Percentiles rank a stretch among this genome's conserved stretches.
Evolutionary conservation across 2,329 filamentous ascomycete genomes (phyloP).

Genomic region (Sarocladium oryzae): DNA sequence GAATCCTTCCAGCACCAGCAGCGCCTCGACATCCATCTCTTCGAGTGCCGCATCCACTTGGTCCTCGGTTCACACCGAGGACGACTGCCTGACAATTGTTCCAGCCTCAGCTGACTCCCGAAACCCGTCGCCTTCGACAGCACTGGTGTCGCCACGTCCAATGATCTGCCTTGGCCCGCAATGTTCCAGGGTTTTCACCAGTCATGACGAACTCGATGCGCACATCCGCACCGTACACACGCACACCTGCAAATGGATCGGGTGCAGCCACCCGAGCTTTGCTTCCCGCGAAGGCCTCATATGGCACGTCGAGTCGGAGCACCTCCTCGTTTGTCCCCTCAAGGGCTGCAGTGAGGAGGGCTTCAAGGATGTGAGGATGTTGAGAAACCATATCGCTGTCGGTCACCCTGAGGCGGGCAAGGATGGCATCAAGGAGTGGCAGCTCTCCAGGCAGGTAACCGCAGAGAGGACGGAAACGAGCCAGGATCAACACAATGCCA

Average conservation of each 20-base stretch:
- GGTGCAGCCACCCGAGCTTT: constrained; percentile 30
- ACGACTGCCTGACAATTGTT: constrained; percentile 4
- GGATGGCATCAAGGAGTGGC: constrained; percentile 20
- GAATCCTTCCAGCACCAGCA: neutral
- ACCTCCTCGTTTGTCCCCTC: constrained; percentile 35
- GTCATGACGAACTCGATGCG: constrained; percentile 17
- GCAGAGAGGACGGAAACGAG: neutral
- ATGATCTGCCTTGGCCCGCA: constrained; percentile 6
- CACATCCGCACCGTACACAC: constrained; percentile 22
- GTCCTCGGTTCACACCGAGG: constrained; percentile 1
- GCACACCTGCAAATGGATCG: constrained; percentile 33
- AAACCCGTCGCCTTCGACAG: neutral
- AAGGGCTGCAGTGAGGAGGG: constrained; percentile 30
- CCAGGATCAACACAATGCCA: constrained; percentile 10
- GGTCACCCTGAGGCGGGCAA: constrained; percentile 23
- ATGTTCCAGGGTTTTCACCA: constrained; percentile 14
- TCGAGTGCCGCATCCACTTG: neutral
- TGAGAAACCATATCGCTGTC: constrained; percentile 31
- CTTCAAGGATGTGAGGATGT: constrained; percentile 26
- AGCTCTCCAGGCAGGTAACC: constrained; percentile 16
- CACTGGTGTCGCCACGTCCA: neutral
- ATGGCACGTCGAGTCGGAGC: constrained; percentile 37
- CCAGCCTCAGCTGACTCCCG: neutral
- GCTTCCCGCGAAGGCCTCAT: constrained; percentile 29
- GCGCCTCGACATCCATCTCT: neutral